phyloP scores from a whole-genome alignment of 2,329 filamentous ascomycete genomes.

The Dothideomycetes sp. region DNA sequence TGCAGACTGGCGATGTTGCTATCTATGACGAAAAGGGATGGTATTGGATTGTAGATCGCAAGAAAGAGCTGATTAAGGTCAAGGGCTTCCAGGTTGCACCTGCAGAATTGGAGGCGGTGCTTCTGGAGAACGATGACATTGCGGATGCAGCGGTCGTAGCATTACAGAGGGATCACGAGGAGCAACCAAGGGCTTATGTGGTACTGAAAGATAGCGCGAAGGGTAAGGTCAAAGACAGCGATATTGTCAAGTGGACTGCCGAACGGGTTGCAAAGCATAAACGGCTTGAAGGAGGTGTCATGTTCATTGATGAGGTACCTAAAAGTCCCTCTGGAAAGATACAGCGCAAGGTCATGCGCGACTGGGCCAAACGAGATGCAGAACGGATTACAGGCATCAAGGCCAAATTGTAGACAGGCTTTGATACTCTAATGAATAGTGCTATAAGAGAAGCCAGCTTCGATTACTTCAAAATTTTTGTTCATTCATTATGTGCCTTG shows the following conservation, averaged over 20 bases:
- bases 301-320: conserved; percentile 46
- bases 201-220: conserved; percentile 19
- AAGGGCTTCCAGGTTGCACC: conserved; percentile 20
- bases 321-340: conserved; percentile 50
- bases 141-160: conserved; percentile 15
- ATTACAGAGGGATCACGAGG: conserved; percentile 17
- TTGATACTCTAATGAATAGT: too few species aligned
- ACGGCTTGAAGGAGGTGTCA: conserved; percentile 30
- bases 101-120: conserved; percentile 16
- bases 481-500: too few species aligned
- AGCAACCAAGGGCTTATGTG: conserved; percentile 24
- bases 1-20: conserved; percentile 21
- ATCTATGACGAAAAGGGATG: conserved; percentile 20
- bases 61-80: conserved; percentile 23
- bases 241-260: conserved; percentile 26
- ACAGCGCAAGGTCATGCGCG: conserved; percentile 42
- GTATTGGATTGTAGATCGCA: conserved; percentile 26
- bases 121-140: conserved; percentile 15
- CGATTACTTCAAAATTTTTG: too few species aligned
- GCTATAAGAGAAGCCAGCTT: too few species aligned
- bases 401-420: conserved; percentile 14
- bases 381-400: conserved; percentile 17
- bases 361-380: conserved; percentile 46
- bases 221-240: conserved; percentile 19
- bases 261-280: conserved; percentile 30